Evolutionary conservation across 768 basidiomycete genomes (phyloP).

Genomic region (Stropharia rugosoannulata): DNA sequence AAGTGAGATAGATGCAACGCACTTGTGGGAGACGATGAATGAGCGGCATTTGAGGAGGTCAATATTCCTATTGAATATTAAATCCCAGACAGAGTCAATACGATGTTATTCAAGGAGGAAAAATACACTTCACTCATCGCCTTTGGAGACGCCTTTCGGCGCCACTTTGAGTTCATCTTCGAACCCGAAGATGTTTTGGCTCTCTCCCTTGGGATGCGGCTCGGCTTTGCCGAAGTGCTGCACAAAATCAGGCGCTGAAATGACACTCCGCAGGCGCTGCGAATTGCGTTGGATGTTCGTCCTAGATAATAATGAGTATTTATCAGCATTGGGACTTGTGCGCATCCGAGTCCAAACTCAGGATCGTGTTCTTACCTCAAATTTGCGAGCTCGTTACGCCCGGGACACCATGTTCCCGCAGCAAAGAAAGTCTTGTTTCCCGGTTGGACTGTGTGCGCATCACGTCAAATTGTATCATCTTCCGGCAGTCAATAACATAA

Average conservation of each 20-base stretch:
- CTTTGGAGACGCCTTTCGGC: constrained; percentile 87
- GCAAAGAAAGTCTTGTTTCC: constrained; percentile 73
- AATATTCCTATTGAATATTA: constrained; percentile 62
- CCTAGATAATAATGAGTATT: constrained; percentile 26
- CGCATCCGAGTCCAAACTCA: too few species aligned
- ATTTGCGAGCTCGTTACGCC: constrained; percentile 73
- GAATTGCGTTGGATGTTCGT: constrained; percentile 64
- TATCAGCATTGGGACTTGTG: too few species aligned
- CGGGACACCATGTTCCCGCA: constrained; percentile 79
- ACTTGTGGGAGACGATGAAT: constrained; percentile 69
- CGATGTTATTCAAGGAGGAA: constrained; percentile 1
- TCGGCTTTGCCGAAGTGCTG: constrained; percentile 71
- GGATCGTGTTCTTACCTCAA: constrained; percentile 48
- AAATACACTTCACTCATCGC: constrained; percentile 56
- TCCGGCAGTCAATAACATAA: neutral
- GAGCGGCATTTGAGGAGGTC: constrained; percentile 86
- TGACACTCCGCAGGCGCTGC: constrained; percentile 59
- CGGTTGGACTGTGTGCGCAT: constrained; percentile 49
- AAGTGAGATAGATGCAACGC: constrained; percentile 17
- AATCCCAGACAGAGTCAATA: neutral
- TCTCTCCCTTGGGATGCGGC: constrained; percentile 57
- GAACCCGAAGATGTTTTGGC: constrained; percentile 79
- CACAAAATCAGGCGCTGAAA: constrained; percentile 72
- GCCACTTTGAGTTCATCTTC: constrained; percentile 90
- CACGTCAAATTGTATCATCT: constrained; percentile 1